Percentiles rank a stretch among this genome's conserved stretches.
Conservation (phyloP, 345 rosid species). For the Bretschneidera sinensis region DNA sequence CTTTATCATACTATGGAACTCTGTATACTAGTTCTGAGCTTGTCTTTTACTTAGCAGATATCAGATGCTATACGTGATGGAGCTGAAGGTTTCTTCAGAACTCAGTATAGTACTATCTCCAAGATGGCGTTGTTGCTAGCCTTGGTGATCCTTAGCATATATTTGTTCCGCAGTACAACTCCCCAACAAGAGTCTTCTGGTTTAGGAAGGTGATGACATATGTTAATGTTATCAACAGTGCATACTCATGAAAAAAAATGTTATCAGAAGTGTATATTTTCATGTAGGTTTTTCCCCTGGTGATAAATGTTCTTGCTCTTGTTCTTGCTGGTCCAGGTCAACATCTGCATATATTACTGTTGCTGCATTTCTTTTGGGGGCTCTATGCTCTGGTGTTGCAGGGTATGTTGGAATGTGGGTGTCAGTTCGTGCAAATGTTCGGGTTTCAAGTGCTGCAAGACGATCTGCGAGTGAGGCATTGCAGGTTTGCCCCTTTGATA, state of each 20-base stretch:
- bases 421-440: constrained; percentile 98
- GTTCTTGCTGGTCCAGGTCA: constrained; percentile 46
- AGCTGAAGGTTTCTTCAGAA: constrained; percentile 98
- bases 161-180: constrained; percentile 76
- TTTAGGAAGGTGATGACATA: constrained; percentile 67
- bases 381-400: constrained; percentile 88
- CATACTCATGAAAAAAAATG: no score
- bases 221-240: constrained; percentile 2
- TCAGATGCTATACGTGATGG: constrained; percentile 99
- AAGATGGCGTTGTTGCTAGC: constrained; percentile 96
- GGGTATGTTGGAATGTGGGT: constrained; percentile 99
- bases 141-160: constrained; percentile 75
- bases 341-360: constrained; percentile 87
- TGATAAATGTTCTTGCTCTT: constrained; percentile 20
- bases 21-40: constrained; percentile 21
- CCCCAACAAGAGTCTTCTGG: constrained; percentile 99
- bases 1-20: neutral
- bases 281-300: neutral
- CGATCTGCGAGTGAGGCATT: constrained; percentile 98
- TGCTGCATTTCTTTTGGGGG: constrained; percentile 91
- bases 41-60: constrained; percentile 52
- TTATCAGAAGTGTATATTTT: no score
- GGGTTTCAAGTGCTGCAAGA: constrained; percentile 98
- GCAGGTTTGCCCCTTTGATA: constrained; percentile 57
- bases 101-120: constrained; percentile 92